Base-by-base conservation (phyloP, 1,284 basidiomycete genomes). In the Abortiporus biennis region DNA sequence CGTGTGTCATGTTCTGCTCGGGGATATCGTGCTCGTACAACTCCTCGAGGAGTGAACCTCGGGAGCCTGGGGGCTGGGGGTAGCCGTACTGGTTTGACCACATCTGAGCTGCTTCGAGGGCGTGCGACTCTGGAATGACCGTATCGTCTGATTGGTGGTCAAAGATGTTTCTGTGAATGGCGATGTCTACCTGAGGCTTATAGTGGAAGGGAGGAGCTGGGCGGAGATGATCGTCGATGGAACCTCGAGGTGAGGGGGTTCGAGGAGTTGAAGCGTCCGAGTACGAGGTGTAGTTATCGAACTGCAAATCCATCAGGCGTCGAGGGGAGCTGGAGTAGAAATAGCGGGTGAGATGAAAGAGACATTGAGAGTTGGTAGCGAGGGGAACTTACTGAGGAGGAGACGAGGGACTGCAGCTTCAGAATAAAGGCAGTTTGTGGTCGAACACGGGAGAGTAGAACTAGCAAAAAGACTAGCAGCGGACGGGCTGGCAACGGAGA, bases 181-280 rank as follows among this genome's bases (percentile, higher is more conserved):
- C 68, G 54, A 75, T 59, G 57, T 70, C 67, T 48, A 68, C 49
- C 45, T 58, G 43, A 38, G 59, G 51, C 52, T 66, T 64, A 61
- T 66, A 64, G 46, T 53, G 56, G 45, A 63, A 55, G 37, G 53
- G 47, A 51, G 57, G 49, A n/a, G n/a, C n/a, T n/a, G n/a, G n/a
- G n/a, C n/a, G n/a, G n/a, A n/a, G n/a, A 46, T 54, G 56, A 58
- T 72, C 56, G 58, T 74, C 70, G 47, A 62, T 43, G 47, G 61
- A 59, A 36, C 58, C 58, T 47, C 64, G 68, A 3, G 83, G 82
- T 1, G 81, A 83, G 2, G 83, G 83, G 0, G 83, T 85, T 45
- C 81, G 74, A 4, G 82, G 83, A 2, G 80, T 73, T 46, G 80
- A 76, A 38, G 74, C 70, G 65, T 79, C 74, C 38, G 74, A 74